phyloP scores from a whole-genome alignment of 805 yeast genomes.

The Zygoascus flipseniorum region DNA sequence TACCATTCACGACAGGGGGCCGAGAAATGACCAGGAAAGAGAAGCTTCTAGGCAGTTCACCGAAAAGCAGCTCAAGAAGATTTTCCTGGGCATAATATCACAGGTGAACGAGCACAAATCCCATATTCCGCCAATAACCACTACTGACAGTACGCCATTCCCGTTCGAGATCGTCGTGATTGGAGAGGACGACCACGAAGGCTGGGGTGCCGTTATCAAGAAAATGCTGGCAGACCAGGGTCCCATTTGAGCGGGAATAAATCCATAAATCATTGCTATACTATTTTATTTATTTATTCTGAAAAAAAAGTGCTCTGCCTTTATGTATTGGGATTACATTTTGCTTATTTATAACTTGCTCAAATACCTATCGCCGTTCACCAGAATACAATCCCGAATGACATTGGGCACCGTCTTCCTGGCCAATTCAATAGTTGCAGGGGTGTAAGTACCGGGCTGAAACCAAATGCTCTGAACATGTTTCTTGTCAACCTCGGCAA shows the following conservation, averaged over 20 bases:
- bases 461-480: slow-evolving; percentile 60
- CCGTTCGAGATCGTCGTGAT: slow-evolving; percentile 38
- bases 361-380: slow-evolving; percentile 45
- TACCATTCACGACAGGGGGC: slow-evolving; percentile 14
- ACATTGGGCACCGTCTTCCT: slow-evolving; percentile 27
- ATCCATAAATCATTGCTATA: not conserved
- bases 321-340: not conserved
- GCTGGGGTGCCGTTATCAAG: slow-evolving; percentile 31
- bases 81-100: slow-evolving; percentile 40
- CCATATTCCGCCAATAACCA: slow-evolving; percentile 68
- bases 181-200: slow-evolving; percentile 16
- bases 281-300: not conserved
- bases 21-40: slow-evolving; percentile 16
- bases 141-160: slow-evolving; percentile 59
- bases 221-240: slow-evolving; percentile 19
- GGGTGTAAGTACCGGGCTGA: slow-evolving; percentile 73
- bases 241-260: not conserved
- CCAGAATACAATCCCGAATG: slow-evolving; percentile 56
- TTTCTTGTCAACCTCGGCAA: slow-evolving; percentile 23
- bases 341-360: slow-evolving; percentile 10
- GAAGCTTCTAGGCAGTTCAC: slow-evolving; percentile 22
- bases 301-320: not conserved
- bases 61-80: slow-evolving; percentile 32
- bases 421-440: slow-evolving; percentile 31
- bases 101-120: slow-evolving; percentile 48